phyloP scores from a whole-genome alignment of 148 eudicot genomes.

The Linanthus parryae region DNA sequence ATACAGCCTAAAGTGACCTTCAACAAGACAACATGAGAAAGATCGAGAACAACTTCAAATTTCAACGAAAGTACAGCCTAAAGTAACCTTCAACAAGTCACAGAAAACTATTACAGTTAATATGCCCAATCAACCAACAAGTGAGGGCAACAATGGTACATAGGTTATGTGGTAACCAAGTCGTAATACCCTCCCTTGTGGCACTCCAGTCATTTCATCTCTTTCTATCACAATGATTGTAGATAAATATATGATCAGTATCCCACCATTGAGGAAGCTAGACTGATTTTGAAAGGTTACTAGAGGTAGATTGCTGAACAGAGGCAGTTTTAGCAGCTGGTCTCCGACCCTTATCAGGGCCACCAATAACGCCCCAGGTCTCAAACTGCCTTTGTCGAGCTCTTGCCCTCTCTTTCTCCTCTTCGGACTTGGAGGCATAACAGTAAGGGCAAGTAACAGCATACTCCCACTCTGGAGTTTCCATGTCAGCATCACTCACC shows the following conservation, averaged over 20 bases:
- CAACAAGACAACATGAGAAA: no score
- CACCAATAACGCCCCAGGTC: conserved; percentile 90
- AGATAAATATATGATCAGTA: not conserved
- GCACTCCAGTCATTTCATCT: no score
- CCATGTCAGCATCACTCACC: conserved; percentile 96
- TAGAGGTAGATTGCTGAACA: conserved; percentile 11
- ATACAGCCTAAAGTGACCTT: no score
- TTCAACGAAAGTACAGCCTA: no score
- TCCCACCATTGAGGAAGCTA: conserved; percentile 8
- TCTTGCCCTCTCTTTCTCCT: conserved; percentile 90
- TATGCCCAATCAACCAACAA: no score
- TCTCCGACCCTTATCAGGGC: conserved; percentile 86
- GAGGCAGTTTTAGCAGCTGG: conserved; percentile 24
- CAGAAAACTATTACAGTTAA: no score
- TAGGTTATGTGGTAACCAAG: no score
- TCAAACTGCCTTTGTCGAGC: conserved; percentile 91
- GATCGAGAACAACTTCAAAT: no score
- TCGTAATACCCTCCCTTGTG: no score
- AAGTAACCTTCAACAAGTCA: no score
- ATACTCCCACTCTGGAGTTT: conserved; percentile 69
- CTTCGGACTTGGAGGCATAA: conserved; percentile 72
- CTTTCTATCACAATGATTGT: no score
- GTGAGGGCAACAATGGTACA: no score
- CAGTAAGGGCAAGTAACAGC: conserved; percentile 86
- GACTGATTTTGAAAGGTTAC: conserved; percentile 41